Conservation (phyloP, 2,329 filamentous ascomycete genomes). For the Phialocephala sp. region DNA sequence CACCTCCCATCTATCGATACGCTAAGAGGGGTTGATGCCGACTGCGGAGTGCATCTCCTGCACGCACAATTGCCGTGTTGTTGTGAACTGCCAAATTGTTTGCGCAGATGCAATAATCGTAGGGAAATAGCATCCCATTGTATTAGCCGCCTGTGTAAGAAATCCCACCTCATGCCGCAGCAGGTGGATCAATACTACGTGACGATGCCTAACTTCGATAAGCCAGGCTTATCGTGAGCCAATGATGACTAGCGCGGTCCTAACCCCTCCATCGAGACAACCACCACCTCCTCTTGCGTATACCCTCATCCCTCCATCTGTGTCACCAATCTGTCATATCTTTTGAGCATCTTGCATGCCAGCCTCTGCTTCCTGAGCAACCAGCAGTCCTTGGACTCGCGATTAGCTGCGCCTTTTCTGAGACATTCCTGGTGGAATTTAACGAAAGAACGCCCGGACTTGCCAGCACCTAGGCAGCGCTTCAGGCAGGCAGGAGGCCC, state of each 20-base stretch:
- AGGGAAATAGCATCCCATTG: not conserved
- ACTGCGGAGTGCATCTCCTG: not conserved
- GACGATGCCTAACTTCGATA: not conserved
- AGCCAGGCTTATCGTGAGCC: not conserved
- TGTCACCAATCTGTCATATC: slow-evolving; percentile 15
- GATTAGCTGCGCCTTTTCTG: slow-evolving; percentile 12
- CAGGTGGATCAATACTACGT: slow-evolving; percentile 2
- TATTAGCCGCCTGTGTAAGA: not conserved
- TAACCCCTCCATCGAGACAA: slow-evolving; percentile 13
- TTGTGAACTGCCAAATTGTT: not conserved
- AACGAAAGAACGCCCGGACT: slow-evolving; percentile 21
- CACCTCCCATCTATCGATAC: not conserved
- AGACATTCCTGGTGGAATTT: slow-evolving; percentile 18
- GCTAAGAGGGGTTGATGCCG: no score
- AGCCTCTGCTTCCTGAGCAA: slow-evolving; percentile 8
- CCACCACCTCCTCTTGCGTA: slow-evolving; percentile 5
- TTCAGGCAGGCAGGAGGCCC: slow-evolving; percentile 25
- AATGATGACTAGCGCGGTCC: not conserved
- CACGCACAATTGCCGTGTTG: not conserved
- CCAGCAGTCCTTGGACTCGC: slow-evolving; percentile 12
- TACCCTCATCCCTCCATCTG: slow-evolving; percentile 11
- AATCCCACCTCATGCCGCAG: slow-evolving; percentile 4
- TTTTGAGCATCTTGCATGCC: slow-evolving; percentile 14
- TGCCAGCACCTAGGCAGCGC: slow-evolving; percentile 22
- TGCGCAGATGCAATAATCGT: not conserved